Conservation (phyloP, 495 filamentous ascomycete species). For the Penicillium coffeae region DNA sequence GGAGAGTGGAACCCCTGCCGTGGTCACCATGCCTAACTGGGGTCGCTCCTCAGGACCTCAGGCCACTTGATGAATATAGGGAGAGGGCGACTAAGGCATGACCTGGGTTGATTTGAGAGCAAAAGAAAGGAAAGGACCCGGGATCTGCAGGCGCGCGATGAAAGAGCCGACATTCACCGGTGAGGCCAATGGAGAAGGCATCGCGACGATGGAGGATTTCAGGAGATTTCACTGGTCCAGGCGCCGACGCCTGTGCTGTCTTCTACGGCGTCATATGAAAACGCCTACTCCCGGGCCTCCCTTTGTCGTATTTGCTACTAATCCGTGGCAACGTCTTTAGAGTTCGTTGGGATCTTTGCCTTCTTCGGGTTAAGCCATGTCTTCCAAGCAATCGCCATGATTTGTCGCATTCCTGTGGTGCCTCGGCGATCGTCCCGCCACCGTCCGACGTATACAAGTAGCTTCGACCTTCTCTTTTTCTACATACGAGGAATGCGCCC, state of each 20-base stretch:
- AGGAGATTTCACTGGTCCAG: conserved; percentile 25
- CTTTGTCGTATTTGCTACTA: too few relatives aligned
- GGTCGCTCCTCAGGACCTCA: conserved; percentile 13
- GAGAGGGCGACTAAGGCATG: conserved; percentile 14
- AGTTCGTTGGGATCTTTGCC: too few relatives aligned
- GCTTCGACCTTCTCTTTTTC: too few relatives aligned
- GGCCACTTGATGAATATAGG: background rate
- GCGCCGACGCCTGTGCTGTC: conserved; percentile 23
- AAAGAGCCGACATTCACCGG: conserved; percentile 14
- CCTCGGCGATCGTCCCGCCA: too few relatives aligned
- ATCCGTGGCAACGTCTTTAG: too few relatives aligned
- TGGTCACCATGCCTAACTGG: conserved; percentile 38
- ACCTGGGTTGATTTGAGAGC: conserved; percentile 4
- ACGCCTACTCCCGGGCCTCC: too few relatives aligned
- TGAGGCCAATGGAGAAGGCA: conserved; percentile 13
- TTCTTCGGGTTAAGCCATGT: too few relatives aligned
- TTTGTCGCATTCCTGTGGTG: too few relatives aligned
- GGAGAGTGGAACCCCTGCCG: conserved; percentile 23
- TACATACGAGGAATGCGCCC: too few relatives aligned
- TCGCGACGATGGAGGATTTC: background rate
- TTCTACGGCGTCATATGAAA: conserved; percentile 18
- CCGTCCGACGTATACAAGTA: too few relatives aligned
- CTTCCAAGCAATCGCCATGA: too few relatives aligned
- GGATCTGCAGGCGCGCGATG: background rate
- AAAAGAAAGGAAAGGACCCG: background rate